phyloP scores from a whole-genome alignment of 2,329 filamentous ascomycete genomes.

The Geosmithia putterillii region DNA sequence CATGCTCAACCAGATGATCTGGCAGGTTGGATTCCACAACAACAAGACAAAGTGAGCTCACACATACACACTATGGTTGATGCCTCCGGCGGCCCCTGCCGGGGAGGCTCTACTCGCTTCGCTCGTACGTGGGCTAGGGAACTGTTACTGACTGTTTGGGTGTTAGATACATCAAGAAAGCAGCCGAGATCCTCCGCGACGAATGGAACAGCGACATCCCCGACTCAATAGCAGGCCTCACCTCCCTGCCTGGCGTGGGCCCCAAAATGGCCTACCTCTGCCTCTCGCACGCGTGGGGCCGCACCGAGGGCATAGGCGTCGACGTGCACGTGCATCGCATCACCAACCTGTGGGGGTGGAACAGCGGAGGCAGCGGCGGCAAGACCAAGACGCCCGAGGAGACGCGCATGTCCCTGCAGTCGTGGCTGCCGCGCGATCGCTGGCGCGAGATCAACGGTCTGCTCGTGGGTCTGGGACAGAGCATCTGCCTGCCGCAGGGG shows the following conservation, averaged over 20 bases:
- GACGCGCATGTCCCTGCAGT: slow-evolving; percentile 62
- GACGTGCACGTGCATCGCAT: slow-evolving; percentile 94
- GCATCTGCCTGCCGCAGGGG: slow-evolving; percentile 69
- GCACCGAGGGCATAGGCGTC: slow-evolving; percentile 70
- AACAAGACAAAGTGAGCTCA: slow-evolving; percentile 66
- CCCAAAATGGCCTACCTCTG: slow-evolving; percentile 93
- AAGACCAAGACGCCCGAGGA: slow-evolving; percentile 66
- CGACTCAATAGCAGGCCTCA: slow-evolving; percentile 60
- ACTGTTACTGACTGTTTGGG: background rate
- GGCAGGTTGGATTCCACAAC: slow-evolving; percentile 85
- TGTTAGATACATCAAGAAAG: slow-evolving; percentile 52
- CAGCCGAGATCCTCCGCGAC: slow-evolving; percentile 62
- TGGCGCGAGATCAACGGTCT: slow-evolving; percentile 92
- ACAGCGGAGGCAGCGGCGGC: too few relatives aligned
- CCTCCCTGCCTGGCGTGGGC: slow-evolving; percentile 72
- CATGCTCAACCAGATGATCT: slow-evolving; percentile 60
- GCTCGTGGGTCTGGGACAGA: slow-evolving; percentile 81
- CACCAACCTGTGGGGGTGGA: slow-evolving; percentile 89
- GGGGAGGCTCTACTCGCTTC: too few relatives aligned
- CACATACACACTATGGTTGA: too few relatives aligned
- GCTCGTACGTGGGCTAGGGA: background rate
- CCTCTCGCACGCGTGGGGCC: slow-evolving; percentile 58
- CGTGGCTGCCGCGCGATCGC: slow-evolving; percentile 70
- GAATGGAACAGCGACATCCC: slow-evolving; percentile 67
- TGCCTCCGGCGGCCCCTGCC: too few relatives aligned